Evolutionary conservation across 495 filamentous ascomycete species (phyloP), one percentile per base, ranked within the genome.

Genomic region (Entonaema liquescens): DNA sequence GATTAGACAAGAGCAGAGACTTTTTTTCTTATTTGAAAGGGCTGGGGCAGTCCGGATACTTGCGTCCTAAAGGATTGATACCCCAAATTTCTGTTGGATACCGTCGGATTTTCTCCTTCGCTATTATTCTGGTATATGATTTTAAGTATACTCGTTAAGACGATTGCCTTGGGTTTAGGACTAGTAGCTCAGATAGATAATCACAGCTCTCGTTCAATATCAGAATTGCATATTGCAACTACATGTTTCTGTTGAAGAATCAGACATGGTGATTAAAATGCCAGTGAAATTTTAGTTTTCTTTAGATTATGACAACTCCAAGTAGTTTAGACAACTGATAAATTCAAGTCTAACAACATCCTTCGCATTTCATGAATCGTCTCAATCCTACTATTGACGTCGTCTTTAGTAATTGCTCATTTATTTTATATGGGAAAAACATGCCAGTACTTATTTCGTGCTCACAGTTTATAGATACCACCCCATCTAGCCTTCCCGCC

Each of bases 401-500:
- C n/a, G n/a, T n/a, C n/a, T n/a, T n/a, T n/a, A n/a, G n/a, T n/a
- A n/a, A n/a, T n/a, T n/a, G n/a, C n/a, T n/a, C n/a, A n/a, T n/a
- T n/a, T n/a, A n/a, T n/a, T n/a, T n/a, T 33, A 33, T 7, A 33
- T 33, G 7, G n/a, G 7, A 23, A 23, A 4, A 21, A 11, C 42
- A 47, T 47, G 7, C 31, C 31, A 23, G 3, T 5, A 11, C 12
- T 23, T 23, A 21, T 47, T 8, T 13, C 5, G 0, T 23, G 1
- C 17, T 23, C 11, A 23, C 1, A 21, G 17, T 4, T 47, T 19
- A 47, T 19, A 2, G 19, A 23, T 23, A 21, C 19, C 7, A 47
- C 23, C 23, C 42, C 42, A 23, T 8, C 52, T 17, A 9, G 80
- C 82, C 60, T 76, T 82, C 3, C 84, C 83, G 0, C 84, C 86